These are phyloP conservation scores for Metarhizium rileyi DNA, from an alignment of 2,329 filamentous ascomycete genomes.

Conservation along the genomic window DNA sequence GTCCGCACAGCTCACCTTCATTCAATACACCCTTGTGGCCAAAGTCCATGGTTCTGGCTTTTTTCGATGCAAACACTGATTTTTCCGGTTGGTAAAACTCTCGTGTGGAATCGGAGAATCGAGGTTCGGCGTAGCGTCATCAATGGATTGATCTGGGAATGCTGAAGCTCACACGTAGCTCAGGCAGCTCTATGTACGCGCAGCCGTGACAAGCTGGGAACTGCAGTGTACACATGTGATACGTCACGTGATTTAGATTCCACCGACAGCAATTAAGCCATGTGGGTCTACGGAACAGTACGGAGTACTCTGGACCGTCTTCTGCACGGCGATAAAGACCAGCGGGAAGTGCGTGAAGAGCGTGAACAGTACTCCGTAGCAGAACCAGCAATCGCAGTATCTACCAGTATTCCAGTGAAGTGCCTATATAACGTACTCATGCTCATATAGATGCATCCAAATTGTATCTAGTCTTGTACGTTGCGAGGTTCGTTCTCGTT, in stretches of 20 bases:
- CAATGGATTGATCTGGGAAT: conserved; percentile 15
- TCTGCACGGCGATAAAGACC: no score
- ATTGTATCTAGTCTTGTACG: neutral
- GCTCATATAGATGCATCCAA: no score
- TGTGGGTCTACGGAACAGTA: no score
- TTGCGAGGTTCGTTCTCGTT: neutral
- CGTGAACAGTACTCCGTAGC: no score
- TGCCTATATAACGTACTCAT: no score
- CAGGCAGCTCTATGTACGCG: conserved; percentile 39
- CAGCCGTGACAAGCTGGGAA: conserved; percentile 20
- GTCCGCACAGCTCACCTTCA: conserved; percentile 39
- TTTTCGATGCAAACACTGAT: neutral
- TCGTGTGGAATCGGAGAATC: neutral
- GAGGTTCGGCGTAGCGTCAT: conserved; percentile 14
- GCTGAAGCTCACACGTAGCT: conserved; percentile 30
- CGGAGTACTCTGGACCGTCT: no score
- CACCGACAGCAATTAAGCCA: no score
- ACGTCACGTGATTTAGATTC: conserved; percentile 11
- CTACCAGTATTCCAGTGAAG: no score
- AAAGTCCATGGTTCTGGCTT: conserved; percentile 46
- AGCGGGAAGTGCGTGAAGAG: no score
- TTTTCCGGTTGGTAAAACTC: neutral
- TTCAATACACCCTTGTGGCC: conserved; percentile 52
- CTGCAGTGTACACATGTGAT: conserved; percentile 9
- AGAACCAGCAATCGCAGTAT: no score